phyloP scores from a whole-genome alignment of 352 stramenopile genomes.

The Pythium aphanidermatum region DNA sequence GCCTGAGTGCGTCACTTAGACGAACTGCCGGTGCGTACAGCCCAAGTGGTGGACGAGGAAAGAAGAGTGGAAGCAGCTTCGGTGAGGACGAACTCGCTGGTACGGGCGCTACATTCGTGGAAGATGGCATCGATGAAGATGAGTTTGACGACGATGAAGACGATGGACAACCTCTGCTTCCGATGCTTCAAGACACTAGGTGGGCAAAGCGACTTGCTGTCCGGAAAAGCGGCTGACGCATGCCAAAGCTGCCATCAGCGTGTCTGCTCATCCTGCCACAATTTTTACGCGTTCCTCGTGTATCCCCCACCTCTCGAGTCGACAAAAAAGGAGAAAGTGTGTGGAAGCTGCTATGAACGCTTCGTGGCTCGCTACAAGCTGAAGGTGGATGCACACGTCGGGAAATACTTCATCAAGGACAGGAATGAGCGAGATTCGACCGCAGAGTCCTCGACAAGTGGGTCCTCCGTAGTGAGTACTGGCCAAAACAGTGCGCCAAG shows the following conservation, averaged over 20 bases:
- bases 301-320: slow-evolving; percentile 60
- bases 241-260: slow-evolving; percentile 64
- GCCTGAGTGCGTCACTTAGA: background rate
- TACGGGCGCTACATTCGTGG: background rate
- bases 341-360: slow-evolving; percentile 57
- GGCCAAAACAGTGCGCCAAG: too few relatives aligned
- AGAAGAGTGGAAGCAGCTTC: too few relatives aligned
- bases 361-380: slow-evolving; percentile 64
- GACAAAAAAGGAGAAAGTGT: slow-evolving; percentile 58
- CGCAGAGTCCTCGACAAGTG: too few relatives aligned
- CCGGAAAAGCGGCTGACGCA: background rate
- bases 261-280: slow-evolving; percentile 46
- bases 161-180: slow-evolving; percentile 57
- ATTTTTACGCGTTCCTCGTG: slow-evolving; percentile 62
- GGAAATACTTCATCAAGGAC: slow-evolving; percentile 64
- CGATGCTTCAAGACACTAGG: slow-evolving; percentile 44
- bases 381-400: slow-evolving; percentile 53
- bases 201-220: too few relatives aligned
- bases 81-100: too few relatives aligned
- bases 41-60: too few relatives aligned
- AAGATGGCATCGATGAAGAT: slow-evolving; percentile 8
- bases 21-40: background rate
- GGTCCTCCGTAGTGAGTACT: too few relatives aligned
- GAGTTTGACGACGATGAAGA: slow-evolving; percentile 36
- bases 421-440: slow-evolving; percentile 12